These are phyloP conservation scores for Vaccinium vitisidaea DNA, from an alignment of 148 eudicot genomes.

Conservation along the genomic window DNA sequence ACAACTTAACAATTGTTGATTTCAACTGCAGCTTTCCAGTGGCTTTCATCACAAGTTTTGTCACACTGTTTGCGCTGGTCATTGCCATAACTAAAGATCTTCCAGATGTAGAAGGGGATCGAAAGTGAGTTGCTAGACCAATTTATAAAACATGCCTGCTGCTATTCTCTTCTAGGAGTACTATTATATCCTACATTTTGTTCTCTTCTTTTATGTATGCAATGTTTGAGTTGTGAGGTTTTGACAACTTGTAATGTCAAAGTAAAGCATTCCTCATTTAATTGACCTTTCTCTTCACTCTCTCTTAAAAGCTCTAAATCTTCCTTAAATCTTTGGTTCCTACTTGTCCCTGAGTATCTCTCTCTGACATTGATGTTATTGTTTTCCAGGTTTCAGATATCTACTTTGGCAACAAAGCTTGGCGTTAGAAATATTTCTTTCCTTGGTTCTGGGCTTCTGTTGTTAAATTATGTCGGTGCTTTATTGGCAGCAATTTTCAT, in stretches of 20 bases:
- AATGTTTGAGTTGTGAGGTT: background rate
- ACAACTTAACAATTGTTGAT: too few relatives aligned
- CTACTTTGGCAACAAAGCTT: conserved; percentile 92
- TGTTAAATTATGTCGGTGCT: conserved; percentile 81
- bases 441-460: conserved; percentile 90
- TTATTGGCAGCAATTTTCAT: conserved; percentile 62
- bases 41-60: conserved; percentile 90
- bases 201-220: background rate
- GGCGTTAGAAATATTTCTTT: conserved; percentile 92
- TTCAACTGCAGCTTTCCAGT: conserved; percentile 77
- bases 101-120: conserved; percentile 97
- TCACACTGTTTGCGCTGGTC: conserved; percentile 89
- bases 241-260: background rate
- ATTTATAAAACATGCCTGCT: conserved; percentile 15
- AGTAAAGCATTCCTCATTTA: background rate
- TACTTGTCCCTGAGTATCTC: conserved; percentile 9
- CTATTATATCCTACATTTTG: background rate
- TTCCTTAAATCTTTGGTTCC: conserved; percentile 7
- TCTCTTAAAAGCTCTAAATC: background rate
- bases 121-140: conserved; percentile 65
- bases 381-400: conserved; percentile 71
- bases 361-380: background rate
- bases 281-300: background rate
- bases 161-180: background rate
- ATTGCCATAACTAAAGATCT: conserved; percentile 99